Percentiles rank a stretch among this genome's conserved stretches.
Evolutionary conservation across 495 filamentous ascomycete genomes (phyloP).

Genomic region (Neurospora tetraspora): DNA sequence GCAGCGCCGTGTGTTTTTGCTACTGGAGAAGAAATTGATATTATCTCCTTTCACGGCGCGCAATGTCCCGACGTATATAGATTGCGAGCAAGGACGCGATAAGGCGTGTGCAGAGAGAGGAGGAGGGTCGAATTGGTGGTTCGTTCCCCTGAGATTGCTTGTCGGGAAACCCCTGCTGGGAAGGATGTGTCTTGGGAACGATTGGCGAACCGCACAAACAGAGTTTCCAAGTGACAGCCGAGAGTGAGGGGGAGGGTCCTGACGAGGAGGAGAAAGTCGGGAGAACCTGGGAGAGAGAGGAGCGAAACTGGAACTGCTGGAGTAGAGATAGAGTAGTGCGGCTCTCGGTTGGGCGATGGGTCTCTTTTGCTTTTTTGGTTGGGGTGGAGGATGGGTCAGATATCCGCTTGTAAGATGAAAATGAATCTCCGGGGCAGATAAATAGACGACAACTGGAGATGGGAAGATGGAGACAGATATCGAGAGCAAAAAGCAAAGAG

Average conservation of each 20-base stretch:
- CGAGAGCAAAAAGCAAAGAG: background rate
- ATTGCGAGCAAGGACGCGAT: background rate
- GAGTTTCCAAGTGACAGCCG: background rate
- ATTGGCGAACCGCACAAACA: background rate
- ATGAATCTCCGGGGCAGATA: background rate
- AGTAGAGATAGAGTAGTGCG: background rate
- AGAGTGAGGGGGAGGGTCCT: background rate
- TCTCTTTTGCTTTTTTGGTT: background rate
- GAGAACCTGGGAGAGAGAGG: background rate
- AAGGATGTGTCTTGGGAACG: background rate
- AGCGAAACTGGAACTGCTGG: background rate
- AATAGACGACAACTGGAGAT: background rate
- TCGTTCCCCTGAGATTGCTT: background rate
- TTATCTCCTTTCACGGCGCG: background rate
- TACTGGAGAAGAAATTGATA: background rate
- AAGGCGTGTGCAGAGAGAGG: background rate
- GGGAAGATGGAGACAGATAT: background rate
- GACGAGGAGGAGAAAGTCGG: background rate
- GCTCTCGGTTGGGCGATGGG: background rate
- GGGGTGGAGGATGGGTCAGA: background rate
- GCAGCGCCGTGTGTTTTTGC: background rate
- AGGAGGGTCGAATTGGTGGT: background rate
- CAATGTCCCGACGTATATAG: background rate
- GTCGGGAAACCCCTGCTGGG: background rate
- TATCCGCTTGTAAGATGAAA: background rate